These are phyloP conservation scores for Copromyces sp. DNA, from an alignment of 495 filamentous ascomycete species.

Conservation along the genomic window DNA sequence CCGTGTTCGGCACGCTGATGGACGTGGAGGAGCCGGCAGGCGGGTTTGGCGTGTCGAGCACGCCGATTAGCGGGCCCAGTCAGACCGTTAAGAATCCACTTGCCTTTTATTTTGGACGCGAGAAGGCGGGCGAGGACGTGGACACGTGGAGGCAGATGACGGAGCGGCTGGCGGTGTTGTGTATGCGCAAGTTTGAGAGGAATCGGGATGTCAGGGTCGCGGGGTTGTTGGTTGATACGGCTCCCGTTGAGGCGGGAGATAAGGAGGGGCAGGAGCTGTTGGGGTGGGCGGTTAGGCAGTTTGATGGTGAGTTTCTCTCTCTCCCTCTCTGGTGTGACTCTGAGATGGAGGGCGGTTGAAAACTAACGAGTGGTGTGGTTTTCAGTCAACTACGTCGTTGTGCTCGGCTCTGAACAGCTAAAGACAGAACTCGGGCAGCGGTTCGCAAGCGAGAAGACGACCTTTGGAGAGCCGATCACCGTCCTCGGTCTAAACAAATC, in stretches of 20 bases:
- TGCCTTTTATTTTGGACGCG: constrained; percentile 80
- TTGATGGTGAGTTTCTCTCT: constrained; percentile 49
- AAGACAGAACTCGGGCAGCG: constrained; percentile 66
- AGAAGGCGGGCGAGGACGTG: constrained; percentile 63
- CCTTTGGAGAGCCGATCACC: constrained; percentile 50
- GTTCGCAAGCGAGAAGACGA: constrained; percentile 55
- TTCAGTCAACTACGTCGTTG: constrained; percentile 47
- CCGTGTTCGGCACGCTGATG: constrained; percentile 72
- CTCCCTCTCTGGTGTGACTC: neutral
- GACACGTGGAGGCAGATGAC: constrained; percentile 62
- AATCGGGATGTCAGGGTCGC: constrained; percentile 57
- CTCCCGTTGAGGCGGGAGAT: constrained; percentile 51
- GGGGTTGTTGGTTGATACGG: constrained; percentile 81
- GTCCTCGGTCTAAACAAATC: constrained; percentile 78
- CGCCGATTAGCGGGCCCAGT: constrained; percentile 82
- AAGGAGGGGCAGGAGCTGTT: constrained; percentile 57
- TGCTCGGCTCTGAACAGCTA: constrained; percentile 75
- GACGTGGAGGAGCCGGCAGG: constrained; percentile 61
- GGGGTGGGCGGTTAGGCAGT: constrained; percentile 77
- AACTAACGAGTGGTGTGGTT: constrained; percentile 42
- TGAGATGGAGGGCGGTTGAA: neutral
- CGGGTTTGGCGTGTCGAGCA: constrained; percentile 76
- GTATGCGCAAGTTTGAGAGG: constrained; percentile 67
- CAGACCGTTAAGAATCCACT: constrained; percentile 83
- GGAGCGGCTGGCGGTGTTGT: constrained; percentile 68